These are phyloP conservation scores for Acacia acuminata DNA, from an alignment of 306 rosid genomes.

Conservation along the genomic window DNA sequence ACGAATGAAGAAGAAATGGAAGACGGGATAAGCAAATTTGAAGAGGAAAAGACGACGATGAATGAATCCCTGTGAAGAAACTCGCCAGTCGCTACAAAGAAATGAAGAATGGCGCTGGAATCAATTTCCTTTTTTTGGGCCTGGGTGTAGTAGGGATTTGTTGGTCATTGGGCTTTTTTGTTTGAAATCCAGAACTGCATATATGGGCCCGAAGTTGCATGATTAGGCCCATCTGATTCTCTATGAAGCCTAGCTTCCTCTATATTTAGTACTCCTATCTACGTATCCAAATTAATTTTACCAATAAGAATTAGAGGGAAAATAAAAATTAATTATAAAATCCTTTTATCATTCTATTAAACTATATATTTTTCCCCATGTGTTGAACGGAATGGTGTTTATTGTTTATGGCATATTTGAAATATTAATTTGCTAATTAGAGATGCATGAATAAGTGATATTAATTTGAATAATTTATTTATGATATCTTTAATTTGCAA, in stretches of 20 bases:
- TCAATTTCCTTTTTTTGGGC: neutral
- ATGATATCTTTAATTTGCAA: too few relatives aligned
- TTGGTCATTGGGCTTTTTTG: neutral
- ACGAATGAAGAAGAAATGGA: conserved; percentile 22
- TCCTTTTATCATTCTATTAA: neutral
- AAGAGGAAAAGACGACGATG: conserved; percentile 20
- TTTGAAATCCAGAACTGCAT: neutral
- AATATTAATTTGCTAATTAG: too few relatives aligned
- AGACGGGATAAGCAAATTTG: conserved; percentile 39
- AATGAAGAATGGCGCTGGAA: neutral
- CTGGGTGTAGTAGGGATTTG: neutral
- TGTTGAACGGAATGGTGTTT: too few relatives aligned
- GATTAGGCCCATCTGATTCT: neutral
- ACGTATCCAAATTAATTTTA: neutral
- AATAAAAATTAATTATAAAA: too few relatives aligned
- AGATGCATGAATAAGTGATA: too few relatives aligned
- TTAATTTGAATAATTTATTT: too few relatives aligned
- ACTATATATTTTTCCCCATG: too few relatives aligned
- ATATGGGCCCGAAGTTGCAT: neutral
- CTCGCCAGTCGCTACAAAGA: neutral
- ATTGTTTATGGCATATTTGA: too few relatives aligned
- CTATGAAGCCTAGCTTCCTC: neutral
- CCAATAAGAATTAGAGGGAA: too few relatives aligned
- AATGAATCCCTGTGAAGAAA: neutral
- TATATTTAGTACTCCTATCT: too few relatives aligned